Evolutionary conservation across 371 early-diverging fungal genomes (phyloP).

Genomic region (Rhizomucor miehei): DNA sequence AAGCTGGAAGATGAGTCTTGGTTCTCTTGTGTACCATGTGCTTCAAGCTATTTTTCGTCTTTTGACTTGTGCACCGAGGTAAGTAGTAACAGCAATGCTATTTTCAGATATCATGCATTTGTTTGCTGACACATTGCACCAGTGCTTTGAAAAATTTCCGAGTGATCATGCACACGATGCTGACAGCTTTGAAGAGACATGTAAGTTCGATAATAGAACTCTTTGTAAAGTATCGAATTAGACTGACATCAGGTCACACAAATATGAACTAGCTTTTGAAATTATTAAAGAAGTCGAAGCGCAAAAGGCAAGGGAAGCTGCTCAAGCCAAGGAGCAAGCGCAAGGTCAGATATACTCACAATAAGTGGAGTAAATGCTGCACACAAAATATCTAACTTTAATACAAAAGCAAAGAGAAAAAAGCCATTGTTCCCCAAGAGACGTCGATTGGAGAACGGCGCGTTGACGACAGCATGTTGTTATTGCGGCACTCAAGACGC

Average conservation of each 20-base stretch:
- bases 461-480: conserved; percentile 30
- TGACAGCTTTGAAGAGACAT: conserved; percentile 60
- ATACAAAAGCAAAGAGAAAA: conserved; percentile 27
- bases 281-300: conserved; percentile 48
- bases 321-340: conserved; percentile 37
- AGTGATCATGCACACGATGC: conserved; percentile 53
- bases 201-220: no score
- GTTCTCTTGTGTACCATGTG: conserved; percentile 71
- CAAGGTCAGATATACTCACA: conserved; percentile 4
- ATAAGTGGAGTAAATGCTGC: no score
- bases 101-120: not conserved
- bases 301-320: conserved; percentile 49
- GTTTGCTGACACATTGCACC: not conserved
- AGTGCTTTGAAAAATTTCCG: conserved; percentile 60
- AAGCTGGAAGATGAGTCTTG: conserved; percentile 58
- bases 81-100: conserved; percentile 2
- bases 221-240: no score
- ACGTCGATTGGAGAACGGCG: conserved; percentile 28
- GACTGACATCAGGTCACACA: no score
- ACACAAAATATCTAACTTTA: not conserved
- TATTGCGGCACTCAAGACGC: conserved; percentile 47
- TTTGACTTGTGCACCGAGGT: conserved; percentile 72
- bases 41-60: conserved; percentile 62
- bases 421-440: conserved; percentile 34
- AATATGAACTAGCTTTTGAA: conserved; percentile 26